Evolutionary conservation across 2,329 filamentous ascomycete species (phyloP).

Genomic region (Sarocladium kiliense): DNA sequence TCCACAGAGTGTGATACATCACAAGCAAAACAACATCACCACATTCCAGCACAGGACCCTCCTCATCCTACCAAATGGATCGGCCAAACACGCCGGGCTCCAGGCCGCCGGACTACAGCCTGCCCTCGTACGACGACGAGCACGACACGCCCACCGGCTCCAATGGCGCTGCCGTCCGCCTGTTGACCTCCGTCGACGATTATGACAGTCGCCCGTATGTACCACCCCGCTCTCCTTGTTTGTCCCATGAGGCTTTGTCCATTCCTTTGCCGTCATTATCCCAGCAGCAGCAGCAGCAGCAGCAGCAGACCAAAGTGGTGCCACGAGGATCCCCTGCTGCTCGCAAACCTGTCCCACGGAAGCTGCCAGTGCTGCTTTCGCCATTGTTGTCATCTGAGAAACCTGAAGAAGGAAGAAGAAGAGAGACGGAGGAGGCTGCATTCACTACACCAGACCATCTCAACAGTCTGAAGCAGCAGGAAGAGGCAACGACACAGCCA

Average conservation of each 20-base stretch:
- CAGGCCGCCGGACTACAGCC: slow-evolving; percentile 52
- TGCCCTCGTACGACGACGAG: slow-evolving; percentile 47
- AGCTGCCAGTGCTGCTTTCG: slow-evolving; percentile 6
- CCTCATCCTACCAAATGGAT: slow-evolving; percentile 35
- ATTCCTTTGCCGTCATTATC: slow-evolving; percentile 3
- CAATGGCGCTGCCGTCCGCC: slow-evolving; percentile 50
- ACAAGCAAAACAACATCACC: background rate
- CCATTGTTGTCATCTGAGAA: background rate
- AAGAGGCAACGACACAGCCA: background rate
- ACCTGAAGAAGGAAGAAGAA: background rate
- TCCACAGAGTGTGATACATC: background rate
- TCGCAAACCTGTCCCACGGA: background rate
- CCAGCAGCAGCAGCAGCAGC: background rate
- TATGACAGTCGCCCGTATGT: slow-evolving; percentile 52
- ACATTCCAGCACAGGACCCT: background rate
- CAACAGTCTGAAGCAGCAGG: background rate
- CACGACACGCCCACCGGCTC: slow-evolving; percentile 39
- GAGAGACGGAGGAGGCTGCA: background rate
- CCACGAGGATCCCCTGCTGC: background rate
- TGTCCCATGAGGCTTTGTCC: background rate
- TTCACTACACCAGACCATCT: background rate
- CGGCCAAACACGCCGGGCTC: slow-evolving; percentile 39
- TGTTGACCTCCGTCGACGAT: slow-evolving; percentile 60
- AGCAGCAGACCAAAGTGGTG: background rate
- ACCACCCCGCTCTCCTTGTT: slow-evolving; percentile 17